Conservation (phyloP, 345 rosid genomes). For the Aethionema arabicum region DNA sequence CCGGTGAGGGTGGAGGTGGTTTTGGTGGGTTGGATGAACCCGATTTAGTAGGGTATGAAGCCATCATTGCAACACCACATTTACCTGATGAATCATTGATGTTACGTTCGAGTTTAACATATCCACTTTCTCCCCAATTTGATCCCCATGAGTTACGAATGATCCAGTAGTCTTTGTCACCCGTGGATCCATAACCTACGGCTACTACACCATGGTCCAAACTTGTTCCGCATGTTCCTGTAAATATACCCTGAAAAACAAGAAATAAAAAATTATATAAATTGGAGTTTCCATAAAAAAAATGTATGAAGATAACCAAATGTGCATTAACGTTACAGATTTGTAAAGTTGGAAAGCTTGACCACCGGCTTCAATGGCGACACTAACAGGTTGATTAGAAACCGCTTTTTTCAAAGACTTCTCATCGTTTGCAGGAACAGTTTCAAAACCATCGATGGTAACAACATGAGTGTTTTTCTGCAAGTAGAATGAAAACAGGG, state of each 20-base stretch:
- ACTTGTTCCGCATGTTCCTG: conserved; percentile 51
- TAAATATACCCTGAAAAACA: conserved; percentile 54
- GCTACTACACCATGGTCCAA: conserved; percentile 70
- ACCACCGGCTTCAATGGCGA: conserved; percentile 73
- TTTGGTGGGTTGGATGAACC: conserved; percentile 56
- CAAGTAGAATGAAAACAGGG: conserved; percentile 12
- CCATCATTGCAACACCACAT: conserved; percentile 26
- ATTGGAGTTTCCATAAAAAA: too few relatives aligned
- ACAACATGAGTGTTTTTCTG: conserved; percentile 78
- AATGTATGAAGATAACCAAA: conserved; percentile 3
- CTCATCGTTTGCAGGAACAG: conserved; percentile 61
- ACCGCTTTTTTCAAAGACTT: conserved; percentile 63
- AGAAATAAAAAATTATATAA: background rate
- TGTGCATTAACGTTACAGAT: background rate
- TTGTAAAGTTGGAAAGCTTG: conserved; percentile 53
- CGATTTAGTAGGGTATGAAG: too few relatives aligned
- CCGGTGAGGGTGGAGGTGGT: conserved; percentile 66
- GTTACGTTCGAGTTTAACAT: conserved; percentile 28
- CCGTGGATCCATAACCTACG: conserved; percentile 60
- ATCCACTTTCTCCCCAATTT: conserved; percentile 25
- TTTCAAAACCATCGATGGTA: conserved; percentile 50
- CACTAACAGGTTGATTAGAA: conserved; percentile 64
- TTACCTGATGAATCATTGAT: conserved; percentile 24
- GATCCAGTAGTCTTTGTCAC: conserved; percentile 56
- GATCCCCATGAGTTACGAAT: conserved; percentile 47